Evolutionary conservation across 75 land plant species (phyloP), one percentile per base, ranked within the genome.

Genomic region (Picea sitchensis): DNA sequence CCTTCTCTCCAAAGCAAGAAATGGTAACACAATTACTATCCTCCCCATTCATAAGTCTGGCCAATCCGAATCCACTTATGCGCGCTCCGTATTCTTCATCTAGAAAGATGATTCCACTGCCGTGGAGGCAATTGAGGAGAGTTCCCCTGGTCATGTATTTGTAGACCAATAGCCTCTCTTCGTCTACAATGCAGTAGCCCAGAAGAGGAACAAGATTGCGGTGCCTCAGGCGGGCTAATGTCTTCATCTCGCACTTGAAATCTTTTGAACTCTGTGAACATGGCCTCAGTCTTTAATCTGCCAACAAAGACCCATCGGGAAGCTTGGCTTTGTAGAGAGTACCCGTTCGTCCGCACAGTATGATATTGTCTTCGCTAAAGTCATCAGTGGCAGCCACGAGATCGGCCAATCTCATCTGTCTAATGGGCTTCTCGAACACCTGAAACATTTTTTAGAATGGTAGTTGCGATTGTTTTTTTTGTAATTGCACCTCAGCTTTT

Each of bases 361-460:
- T 88, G 32, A 94, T 87, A 58, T 87, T 88, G 21, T 76, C 85
- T 67, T 89, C 84, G 78, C 83, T 88, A 82, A 96, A 96, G 61
- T 80, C 82, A 58, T 84, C 74, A 0, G 99, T 96, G 21, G 94
- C 98, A 64, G 86, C 94, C 90, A 91, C 86, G 59, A 96, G 89
- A 80, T 96, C 92, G 21, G 82, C 80, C 32, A 96, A 54, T 58
- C 82, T 85, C 85, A 96, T 88, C 73, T 92, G 90, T 3, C 91
- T 83, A 44, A 94, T 76, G 2, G 92, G 85, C 62, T 92, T 91
- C 80, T 94, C 99, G 81, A 96, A 94, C 90, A n/a, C n/a, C n/a
- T n/a, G n/a, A n/a, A n/a, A n/a, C n/a, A n/a, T n/a, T n/a, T n/a
- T n/a, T n/a, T n/a, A n/a, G n/a, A n/a, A n/a, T n/a, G n/a, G n/a